Conservation (phyloP, 331 rosid species). For the Quercus lobata region DNA sequence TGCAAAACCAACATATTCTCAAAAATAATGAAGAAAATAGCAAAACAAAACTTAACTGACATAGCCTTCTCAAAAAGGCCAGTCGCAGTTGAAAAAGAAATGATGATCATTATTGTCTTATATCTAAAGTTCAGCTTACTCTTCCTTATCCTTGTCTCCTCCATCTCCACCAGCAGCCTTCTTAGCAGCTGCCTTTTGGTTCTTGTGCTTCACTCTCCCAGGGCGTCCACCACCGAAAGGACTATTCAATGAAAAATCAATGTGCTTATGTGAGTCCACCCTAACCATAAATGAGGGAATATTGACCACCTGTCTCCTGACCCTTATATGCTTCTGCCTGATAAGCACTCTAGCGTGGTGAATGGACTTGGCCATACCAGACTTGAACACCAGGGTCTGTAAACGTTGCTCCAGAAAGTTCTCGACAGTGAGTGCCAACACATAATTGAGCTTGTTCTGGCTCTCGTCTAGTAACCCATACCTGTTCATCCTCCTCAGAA, state of each 20-base stretch:
- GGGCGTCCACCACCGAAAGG: constrained; percentile 41
- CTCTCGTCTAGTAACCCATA: constrained; percentile 33
- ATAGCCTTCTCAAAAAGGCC: background rate
- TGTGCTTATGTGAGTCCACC: constrained; percentile 38
- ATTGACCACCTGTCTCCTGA: constrained; percentile 40
- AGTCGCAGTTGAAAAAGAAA: background rate
- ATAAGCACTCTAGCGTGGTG: constrained; percentile 39
- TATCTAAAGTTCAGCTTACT: background rate
- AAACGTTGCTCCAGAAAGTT: constrained; percentile 39
- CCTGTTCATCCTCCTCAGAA: constrained; percentile 38
- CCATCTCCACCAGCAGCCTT: constrained; percentile 34
- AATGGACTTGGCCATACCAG: constrained; percentile 40
- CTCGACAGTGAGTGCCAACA: constrained; percentile 34
- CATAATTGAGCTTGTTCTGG: constrained; percentile 37
- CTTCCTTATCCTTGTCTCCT: constrained; percentile 33
- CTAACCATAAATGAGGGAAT: constrained; percentile 37
- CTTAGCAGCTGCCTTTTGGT: constrained; percentile 38
- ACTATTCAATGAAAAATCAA: constrained; percentile 32
- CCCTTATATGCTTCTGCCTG: constrained; percentile 37
- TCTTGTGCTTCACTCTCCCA: constrained; percentile 41
- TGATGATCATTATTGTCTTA: background rate
- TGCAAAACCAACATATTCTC: background rate
- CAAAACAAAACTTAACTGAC: background rate
- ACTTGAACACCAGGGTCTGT: constrained; percentile 36
- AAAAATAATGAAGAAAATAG: background rate